These are phyloP conservation scores for Globisporangium emineosum DNA, from an alignment of 352 stramenopile genomes.

Conservation along the genomic window DNA sequence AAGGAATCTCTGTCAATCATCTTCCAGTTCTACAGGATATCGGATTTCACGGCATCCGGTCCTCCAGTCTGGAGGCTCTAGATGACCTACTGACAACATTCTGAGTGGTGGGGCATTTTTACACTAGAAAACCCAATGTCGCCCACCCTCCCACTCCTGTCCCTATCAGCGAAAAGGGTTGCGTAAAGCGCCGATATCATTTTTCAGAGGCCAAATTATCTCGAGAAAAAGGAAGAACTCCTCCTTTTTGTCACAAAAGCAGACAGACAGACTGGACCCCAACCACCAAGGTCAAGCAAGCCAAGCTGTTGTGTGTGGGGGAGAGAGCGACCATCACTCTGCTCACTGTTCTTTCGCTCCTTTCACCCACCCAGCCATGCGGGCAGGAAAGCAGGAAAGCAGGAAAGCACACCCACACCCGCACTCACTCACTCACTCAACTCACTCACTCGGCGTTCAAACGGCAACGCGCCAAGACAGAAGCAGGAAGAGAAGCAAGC, in stretches of 20 bases:
- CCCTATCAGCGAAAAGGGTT: not conserved
- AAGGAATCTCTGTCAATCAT: conserved; percentile 4
- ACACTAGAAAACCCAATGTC: not conserved
- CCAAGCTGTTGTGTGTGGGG: not conserved
- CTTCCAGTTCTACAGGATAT: not conserved
- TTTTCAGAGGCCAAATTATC: not conserved
- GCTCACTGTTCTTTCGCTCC: conserved; percentile 5
- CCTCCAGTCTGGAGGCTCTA: not conserved
- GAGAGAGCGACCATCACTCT: conserved; percentile 13
- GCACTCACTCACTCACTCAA: conserved; percentile 5
- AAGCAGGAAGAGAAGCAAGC: not conserved
- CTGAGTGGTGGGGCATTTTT: no score
- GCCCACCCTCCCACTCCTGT: not conserved
- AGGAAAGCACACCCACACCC: conserved; percentile 8
- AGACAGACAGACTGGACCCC: not conserved
- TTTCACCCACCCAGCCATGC: not conserved
- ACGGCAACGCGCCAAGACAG: not conserved
- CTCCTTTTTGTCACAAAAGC: conserved; percentile 2
- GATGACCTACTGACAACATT: not conserved
- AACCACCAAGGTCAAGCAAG: not conserved
- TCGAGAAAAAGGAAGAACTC: conserved; percentile 3
- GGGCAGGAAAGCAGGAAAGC: conserved; percentile 1
- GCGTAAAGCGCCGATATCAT: not conserved
- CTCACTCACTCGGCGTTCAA: not conserved
- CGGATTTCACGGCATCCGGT: not conserved